A percentile compares a stretch with the other conserved stretches of the same genome.
Conservation (phyloP, 1,284 basidiomycete genomes). For the Xanthoconium separans region DNA sequence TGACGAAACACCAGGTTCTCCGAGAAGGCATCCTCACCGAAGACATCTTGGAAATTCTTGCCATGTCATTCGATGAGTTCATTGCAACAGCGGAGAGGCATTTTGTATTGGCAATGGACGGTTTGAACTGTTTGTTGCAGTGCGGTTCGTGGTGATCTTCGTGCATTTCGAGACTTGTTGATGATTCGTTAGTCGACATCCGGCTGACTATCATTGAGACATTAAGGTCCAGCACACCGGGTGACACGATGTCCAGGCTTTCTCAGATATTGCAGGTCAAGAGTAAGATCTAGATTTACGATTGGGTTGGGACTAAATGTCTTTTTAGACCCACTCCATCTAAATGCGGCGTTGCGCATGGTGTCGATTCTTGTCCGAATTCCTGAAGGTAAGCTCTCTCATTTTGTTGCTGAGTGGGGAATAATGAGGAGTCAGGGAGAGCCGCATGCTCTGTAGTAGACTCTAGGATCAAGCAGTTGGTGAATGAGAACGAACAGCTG, state of each 20-base stretch:
- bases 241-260: constrained; percentile 8
- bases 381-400: no score
- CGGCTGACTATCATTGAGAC: neutral
- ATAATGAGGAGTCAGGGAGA: no score
- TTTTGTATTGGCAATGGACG: constrained; percentile 25
- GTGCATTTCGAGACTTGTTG: neutral
- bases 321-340: constrained; percentile 8
- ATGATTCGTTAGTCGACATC: constrained; percentile 13
- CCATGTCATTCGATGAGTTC: constrained; percentile 13
- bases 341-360: constrained; percentile 19
- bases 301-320: neutral
- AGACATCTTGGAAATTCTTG: constrained; percentile 13
- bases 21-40: constrained; percentile 13
- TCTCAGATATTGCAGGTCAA: constrained; percentile 13
- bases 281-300: constrained; percentile 1
- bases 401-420: no score
- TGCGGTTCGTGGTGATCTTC: constrained; percentile 13
- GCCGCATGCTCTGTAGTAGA: no score
- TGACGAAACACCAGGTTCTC: constrained; percentile 19
- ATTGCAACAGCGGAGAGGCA: constrained; percentile 1
- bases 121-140: constrained; percentile 17
- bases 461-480: no score
- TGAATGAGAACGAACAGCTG: no score
- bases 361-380: neutral
- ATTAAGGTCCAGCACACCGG: accelerated